Evolutionary conservation across 139 green algal species (phyloP), one percentile per base, ranked within the genome.

Genomic region (Ettlia oleoabundans): DNA sequence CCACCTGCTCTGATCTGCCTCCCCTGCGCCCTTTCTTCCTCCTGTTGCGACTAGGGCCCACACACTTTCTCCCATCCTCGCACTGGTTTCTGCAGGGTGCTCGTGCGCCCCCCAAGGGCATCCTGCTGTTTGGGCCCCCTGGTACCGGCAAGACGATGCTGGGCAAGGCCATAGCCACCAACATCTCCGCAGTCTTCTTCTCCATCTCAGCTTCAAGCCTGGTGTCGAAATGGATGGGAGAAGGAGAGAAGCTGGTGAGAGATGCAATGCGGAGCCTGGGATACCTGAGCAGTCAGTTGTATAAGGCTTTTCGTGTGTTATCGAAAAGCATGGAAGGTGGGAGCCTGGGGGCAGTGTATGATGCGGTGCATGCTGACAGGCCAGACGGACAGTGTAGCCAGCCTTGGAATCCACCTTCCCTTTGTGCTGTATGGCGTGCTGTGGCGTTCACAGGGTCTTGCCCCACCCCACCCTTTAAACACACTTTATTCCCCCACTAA

Each of bases 131-230:
- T 84, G 94, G 94, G 13, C 93, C 95, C 0, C 85, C 88, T 13
- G 93, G 94, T 62, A 97, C 94, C 15, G 97, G 97, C 78, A 99
- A 99, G 89, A 99, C 96, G 1, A 86, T 99, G 63, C 96, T 99
- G 67, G 97, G 96, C 64, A 94, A 95, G 82, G 97, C 97, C 6
- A 94, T 99, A 4, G 97, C 97, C 51, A 90, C 82, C 85, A 97
- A 99, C 88, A 97, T 98, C 79, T 89, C 89, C 19, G 97, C 97
- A n/a, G 96, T 97, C 13, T 99, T 99, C 78, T 99, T 99, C 91
- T 92, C 83, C 85, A 99, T 99, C 85, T 96, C 88, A 22, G 94
- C 96, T 33, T 95, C 89, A 21, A 97, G 92, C n/a, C 93, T 99
- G 33, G 98, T 95, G 52, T 95, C 86, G 80, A 99, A 99, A 86